Base-by-base conservation (phyloP, 2,329 filamentous ascomycete genomes). In the Pseudogymnoascus sp. region DNA sequence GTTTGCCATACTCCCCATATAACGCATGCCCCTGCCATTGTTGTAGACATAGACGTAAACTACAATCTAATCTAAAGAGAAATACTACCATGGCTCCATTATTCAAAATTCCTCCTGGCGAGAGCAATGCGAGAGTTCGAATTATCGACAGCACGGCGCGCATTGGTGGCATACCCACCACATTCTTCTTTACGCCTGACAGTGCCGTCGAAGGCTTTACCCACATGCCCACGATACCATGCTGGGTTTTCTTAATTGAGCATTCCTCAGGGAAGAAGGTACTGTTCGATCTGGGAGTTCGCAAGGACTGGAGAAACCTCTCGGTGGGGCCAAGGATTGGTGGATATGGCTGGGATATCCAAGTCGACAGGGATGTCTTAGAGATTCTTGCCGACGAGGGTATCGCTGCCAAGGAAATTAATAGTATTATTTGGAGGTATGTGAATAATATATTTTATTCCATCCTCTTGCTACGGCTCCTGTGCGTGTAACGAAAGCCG, bases 241-340 rank as follows among this genome's bases (percentile, higher is more conserved):
- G n/a, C 55, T 59, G 55, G 55, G 11, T 33, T 59, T 38, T 38
- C 35, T 16, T 38, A 7, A 38, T 38, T 38, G 35, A 38, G 35
- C 35, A 38, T 38, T 38, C 35, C 35, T 38, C 35, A 6, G 18
- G 52, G n/a, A 31, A 59, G 35, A 33, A 31, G 25, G 28, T 72
- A 8, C 41, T 72, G 3, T 73, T 72, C 59, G 71, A 73, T 61
- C 62, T 72, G 16, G 71, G 71, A 9, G 31, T 67, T 18, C 65
- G 70, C 4, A 78, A 79, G 63, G 76, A 81, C 66, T 78, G 70
- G 67, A 64, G 76, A 14, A 75, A 75, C 7, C 68, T 77, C 4
- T 66, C 75, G 5, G 67, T 72, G 35, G 61, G 61, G 11, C 68
- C 73, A 1, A 68, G 65, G 14, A 67, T 77, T 58, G 71, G 73